Evolutionary conservation across 1,284 basidiomycete genomes (phyloP).

Genomic region (Acaromyces ingoldii): DNA sequence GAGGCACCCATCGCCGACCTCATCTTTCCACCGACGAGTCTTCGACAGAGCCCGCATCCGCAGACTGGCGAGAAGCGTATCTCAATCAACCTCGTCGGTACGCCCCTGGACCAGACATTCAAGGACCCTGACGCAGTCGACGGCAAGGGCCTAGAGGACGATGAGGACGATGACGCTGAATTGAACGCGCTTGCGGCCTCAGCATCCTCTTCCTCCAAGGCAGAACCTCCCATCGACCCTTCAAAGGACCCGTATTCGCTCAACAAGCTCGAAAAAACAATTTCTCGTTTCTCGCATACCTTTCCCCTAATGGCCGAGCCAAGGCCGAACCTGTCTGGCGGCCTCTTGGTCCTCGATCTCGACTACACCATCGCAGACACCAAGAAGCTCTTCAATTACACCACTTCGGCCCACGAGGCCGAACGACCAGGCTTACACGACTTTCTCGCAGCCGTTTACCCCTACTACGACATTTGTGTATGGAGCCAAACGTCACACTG

Average conservation of each 20-base stretch:
- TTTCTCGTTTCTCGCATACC: slow-evolving; percentile 27
- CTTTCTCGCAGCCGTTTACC: slow-evolving; percentile 56
- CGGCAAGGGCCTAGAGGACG: not conserved
- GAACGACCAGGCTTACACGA: slow-evolving; percentile 76
- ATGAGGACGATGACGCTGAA: not conserved
- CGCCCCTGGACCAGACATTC: slow-evolving; percentile 49
- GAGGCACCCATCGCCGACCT: slow-evolving; percentile 19
- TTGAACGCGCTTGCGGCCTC: too few species aligned
- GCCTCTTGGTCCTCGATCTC: slow-evolving; percentile 73
- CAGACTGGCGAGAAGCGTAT: slow-evolving; percentile 10
- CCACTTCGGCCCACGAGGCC: slow-evolving; percentile 71
- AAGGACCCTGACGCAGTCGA: slow-evolving; percentile 60
- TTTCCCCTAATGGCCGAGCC: slow-evolving; percentile 34
- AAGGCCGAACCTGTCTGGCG: slow-evolving; percentile 57
- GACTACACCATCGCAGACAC: slow-evolving; percentile 61
- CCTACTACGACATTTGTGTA: slow-evolving; percentile 45
- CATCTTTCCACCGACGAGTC: slow-evolving; percentile 20
- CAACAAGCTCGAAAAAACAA: slow-evolving; percentile 26
- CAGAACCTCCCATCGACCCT: not conserved
- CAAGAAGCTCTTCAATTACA: slow-evolving; percentile 59
- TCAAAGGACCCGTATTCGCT: slow-evolving; percentile 12
- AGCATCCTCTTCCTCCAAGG: not conserved
- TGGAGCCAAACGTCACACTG: slow-evolving; percentile 68
- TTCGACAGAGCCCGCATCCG: slow-evolving; percentile 13
- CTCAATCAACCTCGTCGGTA: slow-evolving; percentile 33